Evolutionary conservation across 345 rosid species (phyloP).

Genomic region (Pelargonium nanum): DNA sequence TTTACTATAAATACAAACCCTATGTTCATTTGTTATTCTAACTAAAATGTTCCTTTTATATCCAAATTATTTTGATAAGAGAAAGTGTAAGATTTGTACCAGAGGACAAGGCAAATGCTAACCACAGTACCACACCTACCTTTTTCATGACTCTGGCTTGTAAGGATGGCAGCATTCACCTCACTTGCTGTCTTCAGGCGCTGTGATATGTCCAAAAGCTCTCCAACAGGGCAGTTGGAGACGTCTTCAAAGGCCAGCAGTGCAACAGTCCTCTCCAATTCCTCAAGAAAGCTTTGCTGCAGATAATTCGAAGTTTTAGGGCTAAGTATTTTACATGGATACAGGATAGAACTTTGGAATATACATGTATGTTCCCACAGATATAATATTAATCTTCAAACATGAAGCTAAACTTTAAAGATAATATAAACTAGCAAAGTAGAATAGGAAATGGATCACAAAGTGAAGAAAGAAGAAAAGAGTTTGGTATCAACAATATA

Average conservation of each 20-base stretch:
- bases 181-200: conserved; percentile 94
- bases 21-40: too few species aligned
- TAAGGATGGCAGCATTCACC: conserved; percentile 95
- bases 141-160: conserved; percentile 97
- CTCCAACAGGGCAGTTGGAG: conserved; percentile 77
- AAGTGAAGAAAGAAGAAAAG: conserved; percentile 1
- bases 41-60: too few species aligned
- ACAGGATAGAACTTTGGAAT: background rate
- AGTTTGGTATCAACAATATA: too few species aligned
- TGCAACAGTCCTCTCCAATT: conserved; percentile 89
- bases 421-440: background rate
- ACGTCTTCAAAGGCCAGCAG: conserved; percentile 87
- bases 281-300: conserved; percentile 82
- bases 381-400: background rate
- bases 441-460: background rate
- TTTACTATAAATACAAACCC: too few species aligned
- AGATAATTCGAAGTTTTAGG: conserved; percentile 5
- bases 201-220: conserved; percentile 80
- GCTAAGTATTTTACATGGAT: background rate
- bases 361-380: background rate
- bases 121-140: conserved; percentile 27
- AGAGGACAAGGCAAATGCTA: background rate
- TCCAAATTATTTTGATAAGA: background rate
- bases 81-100: background rate
- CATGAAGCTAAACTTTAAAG: background rate